Conservation (phyloP, 2,329 filamentous ascomycete genomes). For the Xylaria sp. region DNA sequence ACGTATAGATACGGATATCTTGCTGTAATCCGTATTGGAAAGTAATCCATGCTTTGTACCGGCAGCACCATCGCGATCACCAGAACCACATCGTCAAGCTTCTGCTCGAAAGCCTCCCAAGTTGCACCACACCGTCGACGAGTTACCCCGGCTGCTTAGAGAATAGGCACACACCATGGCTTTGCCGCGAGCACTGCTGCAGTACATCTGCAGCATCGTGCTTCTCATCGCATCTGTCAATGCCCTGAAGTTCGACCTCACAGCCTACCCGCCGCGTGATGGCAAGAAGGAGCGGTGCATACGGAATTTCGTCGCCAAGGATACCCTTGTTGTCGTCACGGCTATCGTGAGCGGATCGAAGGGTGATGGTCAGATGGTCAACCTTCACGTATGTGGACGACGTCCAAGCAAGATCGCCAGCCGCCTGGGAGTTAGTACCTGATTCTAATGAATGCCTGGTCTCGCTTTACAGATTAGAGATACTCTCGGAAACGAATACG, state of each 20-base stretch:
- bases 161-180: constrained; percentile 38
- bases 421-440: constrained; percentile 1
- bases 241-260: constrained; percentile 91
- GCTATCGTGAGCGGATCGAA: constrained; percentile 78
- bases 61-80: neutral
- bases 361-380: constrained; percentile 87
- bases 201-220: constrained; percentile 53
- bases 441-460: neutral
- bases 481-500: constrained; percentile 93
- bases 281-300: constrained; percentile 79
- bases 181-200: constrained; percentile 48
- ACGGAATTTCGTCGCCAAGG: constrained; percentile 87
- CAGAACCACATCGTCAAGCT: neutral
- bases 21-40: neutral
- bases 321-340: constrained; percentile 93
- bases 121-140: neutral
- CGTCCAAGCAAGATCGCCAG: neutral
- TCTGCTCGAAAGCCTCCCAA: neutral
- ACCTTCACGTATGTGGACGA: constrained; percentile 71
- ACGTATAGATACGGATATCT: neutral
- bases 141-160: neutral
- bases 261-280: constrained; percentile 54
- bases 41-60: neutral
- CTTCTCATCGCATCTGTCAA: constrained; percentile 49
- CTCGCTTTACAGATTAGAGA: constrained; percentile 72